phyloP scores from a whole-genome alignment of 495 filamentous ascomycete species.

The Xylaria castorea region DNA sequence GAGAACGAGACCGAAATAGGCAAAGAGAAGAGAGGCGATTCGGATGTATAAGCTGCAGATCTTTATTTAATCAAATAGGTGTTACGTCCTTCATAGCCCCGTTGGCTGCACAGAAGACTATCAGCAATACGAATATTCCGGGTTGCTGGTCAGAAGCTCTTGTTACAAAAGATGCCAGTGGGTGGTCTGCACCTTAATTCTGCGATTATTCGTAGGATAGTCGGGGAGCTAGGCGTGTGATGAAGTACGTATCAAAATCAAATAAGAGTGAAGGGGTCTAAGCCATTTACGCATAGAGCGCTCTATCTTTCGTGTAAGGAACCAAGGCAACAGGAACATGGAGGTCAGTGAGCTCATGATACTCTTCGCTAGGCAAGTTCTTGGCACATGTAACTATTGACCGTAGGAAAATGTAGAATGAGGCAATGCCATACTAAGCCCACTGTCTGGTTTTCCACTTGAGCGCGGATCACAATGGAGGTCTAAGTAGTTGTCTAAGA shows the following conservation, averaged over 20 bases:
- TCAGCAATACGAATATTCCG: no score
- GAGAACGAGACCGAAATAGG: no score
- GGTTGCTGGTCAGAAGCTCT: no score
- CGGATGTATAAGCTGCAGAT: no score
- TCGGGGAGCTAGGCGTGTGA: background rate
- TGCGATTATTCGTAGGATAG: background rate
- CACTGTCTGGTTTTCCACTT: background rate
- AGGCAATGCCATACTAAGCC: background rate
- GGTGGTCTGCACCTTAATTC: background rate
- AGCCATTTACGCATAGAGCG: background rate
- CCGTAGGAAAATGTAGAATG: background rate
- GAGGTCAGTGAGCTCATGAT: background rate
- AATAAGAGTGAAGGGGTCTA: background rate
- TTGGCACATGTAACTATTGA: background rate
- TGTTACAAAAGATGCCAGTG: background rate
- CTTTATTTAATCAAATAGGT: no score
- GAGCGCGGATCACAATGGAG: background rate
- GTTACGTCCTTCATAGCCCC: no score
- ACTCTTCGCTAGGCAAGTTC: background rate
- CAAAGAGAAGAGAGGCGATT: no score
- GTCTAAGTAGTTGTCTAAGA: background rate
- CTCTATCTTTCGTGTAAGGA: background rate
- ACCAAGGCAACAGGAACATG: background rate
- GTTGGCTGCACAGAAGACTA: no score
- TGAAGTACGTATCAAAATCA: background rate